phyloP scores from a whole-genome alignment of 1,139 yeast species.

The Blastobotrys niveus region DNA sequence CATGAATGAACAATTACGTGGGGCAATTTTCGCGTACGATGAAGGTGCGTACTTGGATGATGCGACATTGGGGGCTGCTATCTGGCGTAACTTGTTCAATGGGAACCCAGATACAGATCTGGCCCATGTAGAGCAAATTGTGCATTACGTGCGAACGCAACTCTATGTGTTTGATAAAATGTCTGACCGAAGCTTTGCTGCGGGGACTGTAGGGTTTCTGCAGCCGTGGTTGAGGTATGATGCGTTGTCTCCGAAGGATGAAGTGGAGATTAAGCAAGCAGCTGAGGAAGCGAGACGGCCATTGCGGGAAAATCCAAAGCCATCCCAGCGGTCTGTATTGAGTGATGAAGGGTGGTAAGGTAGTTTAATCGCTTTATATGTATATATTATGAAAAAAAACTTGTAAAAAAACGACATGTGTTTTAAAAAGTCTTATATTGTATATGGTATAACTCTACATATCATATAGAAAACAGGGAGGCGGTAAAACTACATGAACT shows the following conservation, averaged over 20 bases:
- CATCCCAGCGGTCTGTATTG: slow-evolving; percentile 20
- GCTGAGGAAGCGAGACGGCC: slow-evolving; percentile 18
- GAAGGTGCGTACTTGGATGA: slow-evolving; percentile 85
- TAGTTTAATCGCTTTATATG: neutral
- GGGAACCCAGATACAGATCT: slow-evolving; percentile 79
- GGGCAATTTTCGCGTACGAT: slow-evolving; percentile 84
- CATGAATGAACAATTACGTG: slow-evolving; percentile 84
- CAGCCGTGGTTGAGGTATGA: slow-evolving; percentile 79
- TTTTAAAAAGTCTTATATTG: no score
- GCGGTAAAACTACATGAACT: neutral
- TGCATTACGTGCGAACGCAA: slow-evolving; percentile 84
- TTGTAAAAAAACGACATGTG: no score
- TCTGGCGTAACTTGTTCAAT: slow-evolving; percentile 58
- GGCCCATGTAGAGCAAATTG: slow-evolving; percentile 78
- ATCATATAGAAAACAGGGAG: no score
- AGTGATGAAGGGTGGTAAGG: slow-evolving; percentile 22
- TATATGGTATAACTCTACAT: no score
- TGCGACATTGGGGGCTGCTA: slow-evolving; percentile 76
- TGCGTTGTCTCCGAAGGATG: slow-evolving; percentile 46
- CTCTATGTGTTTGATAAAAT: slow-evolving; percentile 77
- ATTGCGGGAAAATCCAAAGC: slow-evolving; percentile 9
- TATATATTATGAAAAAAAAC: neutral
- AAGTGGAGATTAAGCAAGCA: slow-evolving; percentile 17
- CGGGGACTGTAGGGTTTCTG: slow-evolving; percentile 80
- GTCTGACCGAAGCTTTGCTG: slow-evolving; percentile 87